Evolutionary conservation across 352 stramenopile genomes (phyloP).

Genomic region (Phytophthora podocarpi): DNA sequence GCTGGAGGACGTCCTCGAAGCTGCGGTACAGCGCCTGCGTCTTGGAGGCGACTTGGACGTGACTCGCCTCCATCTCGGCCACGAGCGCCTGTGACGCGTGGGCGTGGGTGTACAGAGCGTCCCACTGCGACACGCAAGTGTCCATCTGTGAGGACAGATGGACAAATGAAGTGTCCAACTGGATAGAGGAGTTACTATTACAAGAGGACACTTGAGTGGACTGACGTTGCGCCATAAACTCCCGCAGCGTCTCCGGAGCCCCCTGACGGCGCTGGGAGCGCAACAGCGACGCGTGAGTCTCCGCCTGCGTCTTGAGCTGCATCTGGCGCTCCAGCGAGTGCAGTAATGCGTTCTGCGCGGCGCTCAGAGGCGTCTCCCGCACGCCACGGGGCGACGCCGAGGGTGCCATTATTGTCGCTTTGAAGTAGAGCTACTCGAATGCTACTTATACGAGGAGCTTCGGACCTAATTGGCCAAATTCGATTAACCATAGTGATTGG

Average conservation of each 20-base stretch:
- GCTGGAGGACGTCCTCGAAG: slow-evolving; percentile 71
- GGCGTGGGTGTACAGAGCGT: slow-evolving; percentile 53
- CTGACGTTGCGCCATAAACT: slow-evolving; percentile 36
- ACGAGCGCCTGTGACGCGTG: slow-evolving; percentile 69
- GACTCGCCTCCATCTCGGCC: slow-evolving; percentile 82
- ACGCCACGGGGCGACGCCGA: slow-evolving; percentile 24
- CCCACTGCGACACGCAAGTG: slow-evolving; percentile 43
- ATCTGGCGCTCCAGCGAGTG: slow-evolving; percentile 61
- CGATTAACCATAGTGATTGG: too few relatives aligned
- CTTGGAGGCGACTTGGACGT: slow-evolving; percentile 75
- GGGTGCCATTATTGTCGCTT: not conserved
- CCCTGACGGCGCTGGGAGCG: slow-evolving; percentile 25
- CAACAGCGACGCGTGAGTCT: slow-evolving; percentile 48
- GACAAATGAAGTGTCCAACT: slow-evolving; percentile 30
- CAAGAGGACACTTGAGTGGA: not conserved
- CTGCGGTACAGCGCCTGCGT: slow-evolving; percentile 78
- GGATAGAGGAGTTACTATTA: not conserved
- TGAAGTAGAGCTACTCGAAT: not conserved
- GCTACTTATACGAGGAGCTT: too few relatives aligned
- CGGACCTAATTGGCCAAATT: too few relatives aligned
- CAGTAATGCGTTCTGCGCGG: slow-evolving; percentile 56
- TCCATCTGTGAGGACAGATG: slow-evolving; percentile 42
- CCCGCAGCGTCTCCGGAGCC: slow-evolving; percentile 41
- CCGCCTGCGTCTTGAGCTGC: slow-evolving; percentile 56
- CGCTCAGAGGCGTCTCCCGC: slow-evolving; percentile 50